Conservation (phyloP, 2,329 filamentous ascomycete species). For the Aspergillus calidoustus region DNA sequence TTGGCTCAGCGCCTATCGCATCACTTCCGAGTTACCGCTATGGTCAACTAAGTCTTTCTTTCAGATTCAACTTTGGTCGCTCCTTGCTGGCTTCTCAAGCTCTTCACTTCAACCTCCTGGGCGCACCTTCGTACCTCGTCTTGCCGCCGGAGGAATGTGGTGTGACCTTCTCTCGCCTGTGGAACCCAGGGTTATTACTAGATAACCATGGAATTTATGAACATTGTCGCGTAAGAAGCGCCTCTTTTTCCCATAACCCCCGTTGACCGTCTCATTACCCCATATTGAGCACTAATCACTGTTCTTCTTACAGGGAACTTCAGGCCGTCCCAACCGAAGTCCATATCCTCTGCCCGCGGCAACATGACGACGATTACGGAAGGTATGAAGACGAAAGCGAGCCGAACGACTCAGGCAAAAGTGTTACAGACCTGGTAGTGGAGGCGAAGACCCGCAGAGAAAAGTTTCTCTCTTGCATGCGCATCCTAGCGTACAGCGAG, state of each 20-base stretch:
- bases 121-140: background rate
- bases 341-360: constrained; percentile 72
- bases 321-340: constrained; percentile 50
- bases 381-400: constrained; percentile 65
- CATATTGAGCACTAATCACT: constrained; percentile 16
- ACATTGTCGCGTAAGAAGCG: constrained; percentile 44
- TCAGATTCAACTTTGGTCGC: background rate
- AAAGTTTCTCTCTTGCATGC: constrained; percentile 68
- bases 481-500: constrained; percentile 69
- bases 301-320: constrained; percentile 42
- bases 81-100: background rate
- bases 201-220: constrained; percentile 46
- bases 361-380: constrained; percentile 65
- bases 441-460: constrained; percentile 62
- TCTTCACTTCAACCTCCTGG: background rate
- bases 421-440: constrained; percentile 52
- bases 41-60: constrained; percentile 21
- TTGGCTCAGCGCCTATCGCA: constrained; percentile 4
- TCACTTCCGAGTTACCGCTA: constrained; percentile 14
- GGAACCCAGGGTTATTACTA: constrained; percentile 18
- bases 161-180: constrained; percentile 15
- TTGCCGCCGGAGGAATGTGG: constrained; percentile 24
- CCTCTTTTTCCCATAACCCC: background rate
- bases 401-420: constrained; percentile 50
- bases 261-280: background rate